phyloP scores from a whole-genome alignment of 148 eudicot genomes.

The Linanthus parryae region DNA sequence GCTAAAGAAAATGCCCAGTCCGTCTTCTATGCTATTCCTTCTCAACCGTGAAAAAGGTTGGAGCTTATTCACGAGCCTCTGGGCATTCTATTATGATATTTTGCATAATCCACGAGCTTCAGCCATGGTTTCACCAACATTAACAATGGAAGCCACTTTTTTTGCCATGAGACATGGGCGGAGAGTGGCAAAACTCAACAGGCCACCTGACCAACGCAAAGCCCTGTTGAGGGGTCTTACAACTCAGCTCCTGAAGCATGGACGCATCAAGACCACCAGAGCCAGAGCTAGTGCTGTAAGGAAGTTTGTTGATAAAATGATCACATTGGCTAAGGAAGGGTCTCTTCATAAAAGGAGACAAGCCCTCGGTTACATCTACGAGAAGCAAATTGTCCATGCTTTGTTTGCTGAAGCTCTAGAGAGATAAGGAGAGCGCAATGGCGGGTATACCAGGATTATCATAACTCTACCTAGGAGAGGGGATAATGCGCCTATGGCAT shows the following conservation, averaged over 20 bases:
- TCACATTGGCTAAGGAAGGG: conserved; percentile 88
- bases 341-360: conserved; percentile 89
- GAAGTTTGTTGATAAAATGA: conserved; percentile 80
- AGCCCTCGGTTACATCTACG: conserved; percentile 87
- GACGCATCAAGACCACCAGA: conserved; percentile 79
- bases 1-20: too few species aligned
- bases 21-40: too few species aligned
- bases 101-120: conserved; percentile 41
- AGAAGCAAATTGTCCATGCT: conserved; percentile 83
- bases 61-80: too few species aligned
- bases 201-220: conserved; percentile 84
- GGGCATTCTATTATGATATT: too few species aligned
- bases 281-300: conserved; percentile 85
- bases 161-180: conserved; percentile 85
- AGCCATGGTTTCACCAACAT: conserved; percentile 33
- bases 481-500: conserved; percentile 96
- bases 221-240: conserved; percentile 85
- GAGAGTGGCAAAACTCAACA: conserved; percentile 67
- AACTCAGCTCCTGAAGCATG: conserved; percentile 80
- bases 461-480: conserved; percentile 87
- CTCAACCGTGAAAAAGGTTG: too few species aligned
- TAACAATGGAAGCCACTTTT: conserved; percentile 54
- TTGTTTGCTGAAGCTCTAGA: conserved; percentile 84
- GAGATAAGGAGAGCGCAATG: conserved; percentile 78
- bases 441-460: conserved; percentile 84